phyloP scores from a whole-genome alignment of 2,329 filamentous ascomycete species.

The Phyllosticta citribraziliensis region DNA sequence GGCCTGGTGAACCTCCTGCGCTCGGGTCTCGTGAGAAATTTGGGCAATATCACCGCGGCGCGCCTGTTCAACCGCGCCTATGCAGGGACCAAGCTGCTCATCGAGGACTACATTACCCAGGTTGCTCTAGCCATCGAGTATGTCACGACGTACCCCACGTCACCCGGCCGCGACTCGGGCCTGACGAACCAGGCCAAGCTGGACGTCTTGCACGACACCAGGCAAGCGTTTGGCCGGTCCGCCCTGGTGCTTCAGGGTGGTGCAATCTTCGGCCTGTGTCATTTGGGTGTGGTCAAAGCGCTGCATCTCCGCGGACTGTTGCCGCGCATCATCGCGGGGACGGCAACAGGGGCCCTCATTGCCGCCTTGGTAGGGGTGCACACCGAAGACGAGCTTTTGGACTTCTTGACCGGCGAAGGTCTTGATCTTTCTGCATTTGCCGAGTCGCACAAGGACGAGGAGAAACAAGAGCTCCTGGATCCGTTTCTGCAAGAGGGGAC shows the following conservation, averaged over 20 bases:
- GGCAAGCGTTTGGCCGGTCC: conserved; percentile 79
- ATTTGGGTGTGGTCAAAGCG: conserved; percentile 83
- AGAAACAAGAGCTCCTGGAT: conserved; percentile 14
- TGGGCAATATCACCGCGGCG: conserved; percentile 81
- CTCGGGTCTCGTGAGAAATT: conserved; percentile 66
- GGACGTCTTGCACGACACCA: conserved; percentile 75
- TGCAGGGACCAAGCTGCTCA: conserved; percentile 78
- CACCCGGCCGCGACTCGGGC: conserved; percentile 36
- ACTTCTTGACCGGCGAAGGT: conserved; percentile 64
- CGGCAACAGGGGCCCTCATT: conserved; percentile 80
- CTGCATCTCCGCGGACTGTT: conserved; percentile 70
- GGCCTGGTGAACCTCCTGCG: conserved; percentile 70
- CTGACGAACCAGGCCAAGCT: conserved; percentile 70
- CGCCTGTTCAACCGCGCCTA: conserved; percentile 78
- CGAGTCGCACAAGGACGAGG: conserved; percentile 20
- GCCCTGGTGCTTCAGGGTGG: conserved; percentile 82
- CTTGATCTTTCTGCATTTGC: conserved; percentile 78
- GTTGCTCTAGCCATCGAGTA: conserved; percentile 73
- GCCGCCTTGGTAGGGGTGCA: conserved; percentile 81
- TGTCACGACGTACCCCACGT: conserved; percentile 58
- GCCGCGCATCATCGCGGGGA: conserved; percentile 84
- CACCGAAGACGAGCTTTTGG: conserved; percentile 72
- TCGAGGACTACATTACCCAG: conserved; percentile 82
- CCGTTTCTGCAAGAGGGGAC: conserved; percentile 15
- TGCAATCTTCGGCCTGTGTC: conserved; percentile 82